Percentiles rank a stretch among this genome's conserved stretches.
Conservation (phyloP, 1,139 yeast species). For the Saccharomyces hybrid region DNA sequence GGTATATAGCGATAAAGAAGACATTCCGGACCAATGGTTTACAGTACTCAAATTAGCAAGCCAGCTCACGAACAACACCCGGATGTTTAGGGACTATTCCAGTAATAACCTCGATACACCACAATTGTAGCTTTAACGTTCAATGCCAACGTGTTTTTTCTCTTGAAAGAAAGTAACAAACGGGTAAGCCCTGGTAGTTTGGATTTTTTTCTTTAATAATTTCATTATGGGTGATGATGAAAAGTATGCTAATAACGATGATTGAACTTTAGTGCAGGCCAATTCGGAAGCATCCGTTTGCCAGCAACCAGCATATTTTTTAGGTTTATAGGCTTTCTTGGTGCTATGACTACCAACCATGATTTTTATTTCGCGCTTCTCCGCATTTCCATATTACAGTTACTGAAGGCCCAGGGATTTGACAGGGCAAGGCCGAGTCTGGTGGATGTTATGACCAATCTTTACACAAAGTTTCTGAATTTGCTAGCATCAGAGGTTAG, state of each 20-base stretch:
- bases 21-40: conserved; percentile 4
- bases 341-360: conserved; percentile 22
- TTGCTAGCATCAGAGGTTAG: conserved; percentile 40
- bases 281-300: background rate
- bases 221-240: background rate
- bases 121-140: background rate
- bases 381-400: conserved; percentile 58
- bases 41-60: conserved; percentile 13
- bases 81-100: background rate
- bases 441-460: conserved; percentile 55
- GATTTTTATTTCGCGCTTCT: conserved; percentile 53
- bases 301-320: background rate
- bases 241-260: background rate
- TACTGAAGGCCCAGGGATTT: conserved; percentile 63
- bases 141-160: background rate
- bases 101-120: background rate
- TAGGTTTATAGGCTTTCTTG: background rate
- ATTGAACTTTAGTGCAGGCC: background rate
- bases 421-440: conserved; percentile 60
- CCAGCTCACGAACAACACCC: conserved; percentile 4
- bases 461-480: conserved; percentile 49
- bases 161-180: background rate
- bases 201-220: background rate
- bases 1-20: conserved; percentile 58
- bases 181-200: background rate